Percentiles rank a stretch among this genome's conserved stretches.
Conservation (phyloP, 148 eudicot genomes). For the Camellia sinensis region DNA sequence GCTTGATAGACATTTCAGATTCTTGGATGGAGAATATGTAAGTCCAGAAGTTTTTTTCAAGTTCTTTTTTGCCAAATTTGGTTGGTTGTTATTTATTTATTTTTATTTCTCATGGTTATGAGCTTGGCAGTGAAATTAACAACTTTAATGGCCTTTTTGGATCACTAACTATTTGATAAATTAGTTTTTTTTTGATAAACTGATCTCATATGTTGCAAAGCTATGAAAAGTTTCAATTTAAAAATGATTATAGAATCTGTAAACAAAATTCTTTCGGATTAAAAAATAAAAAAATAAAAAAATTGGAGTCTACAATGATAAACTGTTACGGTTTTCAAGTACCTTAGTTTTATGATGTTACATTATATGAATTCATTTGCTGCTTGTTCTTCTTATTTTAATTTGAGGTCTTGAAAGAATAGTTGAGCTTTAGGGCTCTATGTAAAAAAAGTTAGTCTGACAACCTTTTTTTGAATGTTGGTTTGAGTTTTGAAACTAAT, state of each 20-base stretch:
- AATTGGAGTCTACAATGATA: too few species aligned
- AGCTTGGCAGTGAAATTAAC: background rate
- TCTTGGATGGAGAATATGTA: constrained; percentile 49
- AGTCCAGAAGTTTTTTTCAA: constrained; percentile 25
- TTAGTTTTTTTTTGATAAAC: constrained; percentile 3
- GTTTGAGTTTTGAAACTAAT: too few species aligned
- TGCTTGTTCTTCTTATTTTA: too few species aligned
- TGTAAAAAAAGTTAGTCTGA: too few species aligned
- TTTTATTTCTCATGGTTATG: background rate
- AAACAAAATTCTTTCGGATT: background rate
- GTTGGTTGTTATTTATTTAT: background rate
- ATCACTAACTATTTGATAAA: background rate
- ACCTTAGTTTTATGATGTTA: too few species aligned
- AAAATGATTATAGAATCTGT: background rate
- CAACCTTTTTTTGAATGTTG: too few species aligned
- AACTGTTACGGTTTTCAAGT: too few species aligned
- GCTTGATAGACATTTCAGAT: constrained; percentile 44
- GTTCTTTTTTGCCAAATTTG: background rate
- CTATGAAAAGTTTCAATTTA: background rate
- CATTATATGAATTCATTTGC: too few species aligned
- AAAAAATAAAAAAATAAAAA: too few species aligned
- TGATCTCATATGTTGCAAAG: background rate
- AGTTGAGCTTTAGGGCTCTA: too few species aligned
- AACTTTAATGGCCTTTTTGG: background rate
- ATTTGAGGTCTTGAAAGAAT: too few species aligned